A percentile compares a stretch with the other conserved stretches of the same genome.
Evolutionary conservation across 1,139 yeast species (phyloP).

Genomic region (Scheffersomyces stambukii): DNA sequence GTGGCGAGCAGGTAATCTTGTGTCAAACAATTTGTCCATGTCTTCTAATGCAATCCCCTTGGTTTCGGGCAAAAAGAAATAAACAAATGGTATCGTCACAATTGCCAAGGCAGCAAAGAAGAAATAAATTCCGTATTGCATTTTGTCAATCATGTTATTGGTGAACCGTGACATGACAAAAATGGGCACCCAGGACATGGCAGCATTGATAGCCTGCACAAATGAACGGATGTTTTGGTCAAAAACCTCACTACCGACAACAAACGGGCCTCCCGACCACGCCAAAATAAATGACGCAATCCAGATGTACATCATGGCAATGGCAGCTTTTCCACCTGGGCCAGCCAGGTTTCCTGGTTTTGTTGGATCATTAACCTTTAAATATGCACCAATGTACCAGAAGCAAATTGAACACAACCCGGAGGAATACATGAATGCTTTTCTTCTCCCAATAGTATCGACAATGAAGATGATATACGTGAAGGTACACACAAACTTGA

Average conservation of each 20-base stretch:
- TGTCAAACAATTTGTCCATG: constrained; percentile 37
- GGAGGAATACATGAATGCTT: constrained; percentile 36
- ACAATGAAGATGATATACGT: constrained; percentile 35
- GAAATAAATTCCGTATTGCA: constrained; percentile 39
- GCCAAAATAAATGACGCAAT: constrained; percentile 40
- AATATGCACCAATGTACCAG: constrained; percentile 42
- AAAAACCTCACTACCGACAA: constrained; percentile 39
- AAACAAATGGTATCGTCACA: constrained; percentile 32
- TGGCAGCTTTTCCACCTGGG: constrained; percentile 42
- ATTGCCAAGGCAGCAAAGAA: constrained; percentile 35
- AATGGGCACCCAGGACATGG: constrained; percentile 41
- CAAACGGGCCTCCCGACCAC: constrained; percentile 46
- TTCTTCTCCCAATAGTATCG: constrained; percentile 36
- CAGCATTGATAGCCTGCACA: constrained; percentile 42
- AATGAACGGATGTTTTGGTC: constrained; percentile 41
- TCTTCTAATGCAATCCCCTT: constrained; percentile 42
- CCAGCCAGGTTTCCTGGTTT: constrained; percentile 33
- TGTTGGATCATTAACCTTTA: constrained; percentile 36
- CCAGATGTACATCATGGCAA: constrained; percentile 43
- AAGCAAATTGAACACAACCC: constrained; percentile 35
- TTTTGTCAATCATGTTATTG: constrained; percentile 31
- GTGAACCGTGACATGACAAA: constrained; percentile 40
- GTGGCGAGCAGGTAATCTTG: constrained; percentile 22
- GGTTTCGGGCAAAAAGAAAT: constrained; percentile 36
- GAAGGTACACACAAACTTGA: constrained; percentile 35